phyloP scores from a whole-genome alignment of 495 filamentous ascomycete species.

The Apodospora peruviana region DNA sequence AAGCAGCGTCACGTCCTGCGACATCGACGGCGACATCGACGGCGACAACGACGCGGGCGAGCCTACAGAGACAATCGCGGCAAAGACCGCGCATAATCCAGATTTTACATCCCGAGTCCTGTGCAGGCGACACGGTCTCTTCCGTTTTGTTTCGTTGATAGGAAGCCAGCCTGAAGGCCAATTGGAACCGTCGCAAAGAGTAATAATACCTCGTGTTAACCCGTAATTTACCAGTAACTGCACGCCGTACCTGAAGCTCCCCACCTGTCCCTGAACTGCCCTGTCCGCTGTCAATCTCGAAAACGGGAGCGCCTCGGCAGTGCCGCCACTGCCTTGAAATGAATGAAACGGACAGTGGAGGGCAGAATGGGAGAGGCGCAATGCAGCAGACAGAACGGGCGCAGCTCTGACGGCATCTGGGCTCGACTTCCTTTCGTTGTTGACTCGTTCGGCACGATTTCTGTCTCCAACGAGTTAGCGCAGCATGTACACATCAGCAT shows the following conservation, averaged over 20 bases:
- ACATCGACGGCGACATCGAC: constrained; percentile 1
- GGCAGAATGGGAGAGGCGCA: background rate
- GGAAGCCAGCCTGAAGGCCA: background rate
- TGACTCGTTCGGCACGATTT: too few species aligned
- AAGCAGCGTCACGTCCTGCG: constrained; percentile 11
- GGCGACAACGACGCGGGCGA: background rate
- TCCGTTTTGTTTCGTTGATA: background rate
- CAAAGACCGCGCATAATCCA: constrained; percentile 9
- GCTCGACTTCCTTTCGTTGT: too few species aligned
- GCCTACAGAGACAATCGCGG: background rate
- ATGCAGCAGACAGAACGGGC: too few species aligned
- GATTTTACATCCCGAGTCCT: background rate
- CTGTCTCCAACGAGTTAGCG: background rate
- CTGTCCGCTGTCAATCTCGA: constrained; percentile 7
- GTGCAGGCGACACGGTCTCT: constrained; percentile 2
- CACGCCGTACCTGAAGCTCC: background rate
- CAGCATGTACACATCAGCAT: constrained; percentile 12
- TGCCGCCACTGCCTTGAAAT: background rate
- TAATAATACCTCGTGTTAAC: constrained; percentile 16
- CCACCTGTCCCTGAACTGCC: constrained; percentile 8
- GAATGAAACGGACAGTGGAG: background rate
- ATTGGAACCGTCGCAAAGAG: constrained; percentile 2
- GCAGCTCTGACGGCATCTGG: too few species aligned
- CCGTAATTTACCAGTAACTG: constrained; percentile 14
- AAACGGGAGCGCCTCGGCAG: background rate